Evolutionary conservation across 257 asterid species (phyloP), one percentile per base, ranked within the genome.

Genomic region (Solanum tarapatanum): DNA sequence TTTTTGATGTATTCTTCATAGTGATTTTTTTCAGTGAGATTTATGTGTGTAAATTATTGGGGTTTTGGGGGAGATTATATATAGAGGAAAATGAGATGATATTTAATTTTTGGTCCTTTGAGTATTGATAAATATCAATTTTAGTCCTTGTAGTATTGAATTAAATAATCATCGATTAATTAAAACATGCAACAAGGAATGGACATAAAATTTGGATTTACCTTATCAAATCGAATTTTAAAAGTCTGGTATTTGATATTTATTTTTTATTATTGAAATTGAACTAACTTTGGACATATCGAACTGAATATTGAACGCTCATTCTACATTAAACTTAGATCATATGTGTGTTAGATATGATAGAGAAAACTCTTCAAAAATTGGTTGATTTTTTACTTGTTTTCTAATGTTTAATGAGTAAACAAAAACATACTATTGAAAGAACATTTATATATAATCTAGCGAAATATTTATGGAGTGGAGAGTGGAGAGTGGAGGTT

Each of bases 1-100:
- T 79, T 88, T 91, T 93, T 83, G 89, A 85, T 3, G 88, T 17
- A 86, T 91, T 90, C 91, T 92, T 95, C 97, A 91, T 94, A 4
- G 0, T 28, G 85, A 17, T 1, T 8, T 8, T 51, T 5, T 5
- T 6, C 7, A 35, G 45, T 33, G 28, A 73, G 14, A 35, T 73
- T 70, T 70, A 16, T 19, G 82, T 21, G 82, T 35, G 51, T 33
- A 5, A 19, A 11, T 12, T 73, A 3, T 0, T 30, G 45, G 17
- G 80, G 7, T 73, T 73, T 73, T 19, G 17, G 45, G 16, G 37
- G 48, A 19, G 39, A 76, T 48, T 86, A 88, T 86, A 86, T 83
- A 68, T 48, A 33, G 55, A 82, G 21, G 79, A 2, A 28, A 24
- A 4, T 75, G 45, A 4, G 58, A 19, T 55, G 8, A 30, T 32